Base-by-base conservation (phyloP, 2,329 filamentous ascomycete species). In the Neoascochyta sp. region DNA sequence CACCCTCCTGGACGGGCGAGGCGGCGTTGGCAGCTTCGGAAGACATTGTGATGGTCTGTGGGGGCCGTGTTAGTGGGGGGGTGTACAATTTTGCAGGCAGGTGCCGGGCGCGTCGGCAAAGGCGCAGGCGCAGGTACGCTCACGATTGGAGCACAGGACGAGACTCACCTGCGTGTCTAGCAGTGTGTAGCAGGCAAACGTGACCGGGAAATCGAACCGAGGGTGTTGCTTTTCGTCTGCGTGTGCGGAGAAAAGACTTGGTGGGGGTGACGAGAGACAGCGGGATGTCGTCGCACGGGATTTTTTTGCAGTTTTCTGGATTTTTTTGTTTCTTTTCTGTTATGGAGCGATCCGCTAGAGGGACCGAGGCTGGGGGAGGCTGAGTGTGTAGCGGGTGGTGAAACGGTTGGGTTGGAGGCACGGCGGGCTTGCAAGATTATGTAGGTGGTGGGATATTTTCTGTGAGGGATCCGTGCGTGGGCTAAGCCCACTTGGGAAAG, bases 1-100 rank as follows among this genome's bases (percentile, higher is more conserved):
- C 86, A 68, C 75, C 81, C 63, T 92, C 85, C 68, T 78, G 73
- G 71, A 81, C 62, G 45, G 68, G 67, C 30, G 68, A 68, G 48
- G 65, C 62, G 32, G 68, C 52, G 60, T 64, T 67, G 56, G 68
- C 66, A 51, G 64, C 57, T 55, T 64, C 62, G 31, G 57, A 34
- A 60, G 61, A 63, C 58, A 64, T 63, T 31, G 47, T 60, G 52
- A 23, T 27, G 51, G 46, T 50, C 50, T 57, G 28, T 16, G 29
- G 20, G 22, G 25, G n/a, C n/a, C 11, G 24, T 41, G 50, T 61
- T 33, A 61, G 56, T 44, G 16, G 41, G 16, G 36, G 24, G 24
- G 32, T 36, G 33, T 39, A 36, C n/a, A 39, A 49, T 48, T 54
- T 50, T 51, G 44, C 42, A 43, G 43, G 51, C 34, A 52, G 51